These are phyloP conservation scores for Pseudopyricularia cyperi DNA, from an alignment of 2,329 filamentous ascomycete genomes.

Conservation along the genomic window DNA sequence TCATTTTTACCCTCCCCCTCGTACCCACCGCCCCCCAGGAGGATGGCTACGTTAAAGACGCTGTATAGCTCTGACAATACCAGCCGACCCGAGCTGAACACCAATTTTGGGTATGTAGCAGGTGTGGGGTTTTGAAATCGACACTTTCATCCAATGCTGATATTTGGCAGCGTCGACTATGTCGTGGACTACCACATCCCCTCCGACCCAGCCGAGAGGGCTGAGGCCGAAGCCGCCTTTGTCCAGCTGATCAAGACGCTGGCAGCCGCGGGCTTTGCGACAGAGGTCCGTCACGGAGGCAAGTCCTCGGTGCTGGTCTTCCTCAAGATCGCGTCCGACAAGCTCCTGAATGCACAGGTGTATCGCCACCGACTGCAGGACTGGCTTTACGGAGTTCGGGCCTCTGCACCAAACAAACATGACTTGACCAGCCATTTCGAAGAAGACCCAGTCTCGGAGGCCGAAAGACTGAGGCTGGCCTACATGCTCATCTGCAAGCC, in stretches of 20 bases:
- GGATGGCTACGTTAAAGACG: background rate
- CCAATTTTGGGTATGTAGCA: background rate
- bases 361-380: constrained; percentile 83
- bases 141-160: too few relatives aligned
- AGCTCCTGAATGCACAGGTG: constrained; percentile 64
- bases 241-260: constrained; percentile 65
- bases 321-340: constrained; percentile 62
- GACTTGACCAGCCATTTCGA: constrained; percentile 57
- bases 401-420: constrained; percentile 55
- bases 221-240: constrained; percentile 61
- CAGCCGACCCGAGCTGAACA: background rate
- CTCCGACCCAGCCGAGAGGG: constrained; percentile 49
- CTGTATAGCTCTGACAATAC: background rate
- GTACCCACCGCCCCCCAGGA: background rate
- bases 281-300: constrained; percentile 74
- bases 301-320: constrained; percentile 69
- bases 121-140: too few relatives aligned
- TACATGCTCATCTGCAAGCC: constrained; percentile 73
- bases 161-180: constrained; percentile 65
- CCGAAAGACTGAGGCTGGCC: constrained; percentile 76
- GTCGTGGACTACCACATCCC: constrained; percentile 70
- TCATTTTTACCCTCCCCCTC: background rate
- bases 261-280: constrained; percentile 66
- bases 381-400: constrained; percentile 82
- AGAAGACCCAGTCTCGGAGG: constrained; percentile 68